Base-by-base conservation (phyloP, 163 green algal genomes). In the Scenedesmus sp. region DNA sequence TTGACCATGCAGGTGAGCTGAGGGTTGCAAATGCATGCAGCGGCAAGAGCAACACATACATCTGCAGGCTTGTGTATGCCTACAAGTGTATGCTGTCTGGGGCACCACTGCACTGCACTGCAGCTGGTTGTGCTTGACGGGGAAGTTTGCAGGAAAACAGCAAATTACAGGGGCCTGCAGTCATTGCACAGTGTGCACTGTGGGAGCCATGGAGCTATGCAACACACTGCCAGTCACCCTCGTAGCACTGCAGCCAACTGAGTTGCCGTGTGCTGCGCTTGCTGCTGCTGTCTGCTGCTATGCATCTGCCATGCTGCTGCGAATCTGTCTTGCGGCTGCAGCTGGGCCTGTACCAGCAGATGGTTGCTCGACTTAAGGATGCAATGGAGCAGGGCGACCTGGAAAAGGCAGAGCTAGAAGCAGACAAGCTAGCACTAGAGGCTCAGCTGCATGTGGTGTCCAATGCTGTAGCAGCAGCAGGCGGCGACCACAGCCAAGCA, bases 321-420 rank as follows among this genome's bases (percentile, higher is more conserved):
- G 20, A 2, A 2, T 13, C 34, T 46, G 34, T 46, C 34, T 46
- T 46, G 34, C 34, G 34, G 34, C 23, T 52, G 23, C 70, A 91
- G 87, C 76, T 93, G 70, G 90, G 76, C 2, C 23, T 88, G 13
- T 93, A 93, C 55, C 90, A 93, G 70, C 85, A 91, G 67, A 93
- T 93, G 90, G 90, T 93, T 0, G 85, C 46, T 0, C 74, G 90
- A 13, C 84, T 93, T 34, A 93, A 93, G 18, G 90, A 93, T 70
- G 70, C 84, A 20, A 88, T 93, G 76, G 90, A 93, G 79, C 26
- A 83, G 66, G 67, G 62, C 4, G 90, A 93, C 62, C 60, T 91
- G n/a, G 90, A 93, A 56, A 93, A 93, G 76, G 90, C 90, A 16
- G 90, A 93, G 84, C 55, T 93, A 0, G 90, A 93, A 85, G 85